These are phyloP conservation scores for Blastocystis sp. DNA, from an alignment of 352 stramenopile genomes.

Conservation along the genomic window DNA sequence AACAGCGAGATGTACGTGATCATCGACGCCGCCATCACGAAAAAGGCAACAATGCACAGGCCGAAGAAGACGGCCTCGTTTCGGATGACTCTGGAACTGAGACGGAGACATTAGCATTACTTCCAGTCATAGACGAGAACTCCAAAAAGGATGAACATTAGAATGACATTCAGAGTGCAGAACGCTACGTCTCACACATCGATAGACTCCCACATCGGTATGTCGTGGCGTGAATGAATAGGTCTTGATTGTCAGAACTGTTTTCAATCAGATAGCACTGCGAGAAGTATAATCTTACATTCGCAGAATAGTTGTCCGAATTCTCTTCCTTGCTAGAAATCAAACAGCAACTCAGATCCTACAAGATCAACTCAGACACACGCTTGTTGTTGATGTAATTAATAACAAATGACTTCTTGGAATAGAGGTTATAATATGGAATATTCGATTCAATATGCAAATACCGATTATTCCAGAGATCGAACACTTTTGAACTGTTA, in stretches of 20 bases:
- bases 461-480: constrained; percentile 47
- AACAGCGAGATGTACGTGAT: constrained; percentile 20
- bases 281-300: constrained; percentile 48
- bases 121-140: background rate
- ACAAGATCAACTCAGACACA: background rate
- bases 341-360: background rate
- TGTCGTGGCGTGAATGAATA: background rate
- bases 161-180: background rate
- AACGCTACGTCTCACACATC: constrained; percentile 7
- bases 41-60: constrained; percentile 4
- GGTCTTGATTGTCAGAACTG: background rate
- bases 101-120: background rate
- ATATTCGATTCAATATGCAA: background rate
- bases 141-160: background rate
- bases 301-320: background rate
- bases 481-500: constrained; percentile 23
- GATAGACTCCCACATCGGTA: background rate
- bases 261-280: constrained; percentile 54
- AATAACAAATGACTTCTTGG: constrained; percentile 36
- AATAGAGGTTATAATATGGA: background rate
- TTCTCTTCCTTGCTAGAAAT: background rate
- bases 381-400: background rate
- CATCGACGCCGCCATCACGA: background rate
- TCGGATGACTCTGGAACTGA: background rate
- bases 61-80: constrained; percentile 33